Evolutionary conservation across 805 yeast genomes (phyloP), one percentile per base, ranked within the genome.

Genomic region (Gaillardinia entomophila): DNA sequence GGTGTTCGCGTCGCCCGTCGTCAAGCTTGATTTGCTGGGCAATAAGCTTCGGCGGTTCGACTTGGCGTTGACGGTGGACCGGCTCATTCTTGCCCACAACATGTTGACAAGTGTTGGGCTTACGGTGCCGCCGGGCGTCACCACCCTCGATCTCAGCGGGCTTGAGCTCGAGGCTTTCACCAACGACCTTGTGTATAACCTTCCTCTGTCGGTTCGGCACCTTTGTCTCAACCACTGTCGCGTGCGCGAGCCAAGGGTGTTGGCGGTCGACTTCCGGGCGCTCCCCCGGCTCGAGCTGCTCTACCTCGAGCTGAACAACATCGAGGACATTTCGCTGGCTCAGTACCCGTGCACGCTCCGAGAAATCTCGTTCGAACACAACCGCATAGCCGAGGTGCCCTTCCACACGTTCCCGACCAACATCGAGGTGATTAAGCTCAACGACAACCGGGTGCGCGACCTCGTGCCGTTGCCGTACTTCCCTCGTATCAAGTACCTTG

Each of bases 1-100:
- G n/a, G 13, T 28, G 6, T 50, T 48, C 34, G 47, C 43, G 3
- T 7, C 16, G 4, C 31, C 31, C 16, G 22, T 42, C 14, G n/a
- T 15, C 15, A 17, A 24, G 10, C 24, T 44, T 16, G 34, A 37
- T 16, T 15, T 40, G 12, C 12, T 3, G 4, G 15, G 31, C 16
- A 25, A 25, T 11, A 10, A 13, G 16, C 12, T 25, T 7, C 4
- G 11, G n/a, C n/a, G n/a, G n/a, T n/a, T n/a, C n/a, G n/a, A n/a
- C n/a, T n/a, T n/a, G n/a, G n/a, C n/a, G n/a, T n/a, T n/a, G n/a
- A n/a, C n/a, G n/a, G n/a, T n/a, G n/a, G n/a, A n/a, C n/a, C n/a
- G n/a, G n/a, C n/a, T n/a, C n/a, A n/a, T n/a, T n/a, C n/a, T n/a
- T n/a, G n/a, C n/a, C n/a, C n/a, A n/a, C n/a, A n/a, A n/a, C 10